Conservation (phyloP, 768 basidiomycete genomes). For the Tricholoma flavovirens region DNA sequence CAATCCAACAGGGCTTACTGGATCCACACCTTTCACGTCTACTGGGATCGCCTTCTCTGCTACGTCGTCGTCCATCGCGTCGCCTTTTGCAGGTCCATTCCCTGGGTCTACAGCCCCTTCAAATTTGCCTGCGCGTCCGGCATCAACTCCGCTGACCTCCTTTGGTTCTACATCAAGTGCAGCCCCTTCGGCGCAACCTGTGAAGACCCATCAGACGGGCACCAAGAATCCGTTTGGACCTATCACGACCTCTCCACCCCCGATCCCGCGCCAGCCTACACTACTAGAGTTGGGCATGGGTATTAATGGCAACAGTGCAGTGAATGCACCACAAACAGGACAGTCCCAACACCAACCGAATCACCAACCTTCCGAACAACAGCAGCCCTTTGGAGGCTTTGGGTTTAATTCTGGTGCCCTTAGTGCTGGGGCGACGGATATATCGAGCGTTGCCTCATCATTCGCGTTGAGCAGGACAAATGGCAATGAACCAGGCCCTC, state of each 20-base stretch:
- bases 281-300: constrained; percentile 73
- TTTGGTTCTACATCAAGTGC: constrained; percentile 21
- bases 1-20: not conserved
- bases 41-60: constrained; percentile 15
- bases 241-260: constrained; percentile 55
- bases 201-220: constrained; percentile 88
- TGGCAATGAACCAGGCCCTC: constrained; percentile 9
- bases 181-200: constrained; percentile 46
- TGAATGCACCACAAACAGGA: constrained; percentile 12
- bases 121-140: constrained; percentile 52
- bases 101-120: constrained; percentile 12
- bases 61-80: constrained; percentile 15
- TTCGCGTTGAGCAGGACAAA: constrained; percentile 46
- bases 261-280: constrained; percentile 71
- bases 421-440: constrained; percentile 44
- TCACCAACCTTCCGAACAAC: constrained; percentile 17
- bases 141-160: constrained; percentile 65
- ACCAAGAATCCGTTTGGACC: constrained; percentile 93
- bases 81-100: constrained; percentile 18
- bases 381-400: constrained; percentile 24
- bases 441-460: constrained; percentile 69
- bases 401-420: constrained; percentile 36
- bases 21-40: constrained; percentile 12
- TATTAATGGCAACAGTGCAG: constrained; percentile 19
- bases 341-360: constrained; percentile 25